These are phyloP conservation scores for Scheffersomyces parashehatae DNA, from an alignment of 1,139 yeast species.

Conservation along the genomic window DNA sequence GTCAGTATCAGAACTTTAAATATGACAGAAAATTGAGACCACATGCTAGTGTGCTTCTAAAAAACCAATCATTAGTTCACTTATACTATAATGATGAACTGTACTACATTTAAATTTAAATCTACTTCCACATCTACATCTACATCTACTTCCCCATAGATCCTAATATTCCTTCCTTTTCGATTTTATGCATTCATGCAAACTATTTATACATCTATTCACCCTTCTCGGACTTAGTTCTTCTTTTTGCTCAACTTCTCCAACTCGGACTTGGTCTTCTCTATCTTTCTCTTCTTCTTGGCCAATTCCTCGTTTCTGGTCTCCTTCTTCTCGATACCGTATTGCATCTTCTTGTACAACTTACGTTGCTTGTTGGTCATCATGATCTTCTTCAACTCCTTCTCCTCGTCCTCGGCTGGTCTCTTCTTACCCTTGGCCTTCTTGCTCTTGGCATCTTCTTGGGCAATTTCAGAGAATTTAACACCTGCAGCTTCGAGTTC, in stretches of 20 bases:
- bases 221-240: no score
- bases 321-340: slow-evolving; percentile 85
- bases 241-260: slow-evolving; percentile 34
- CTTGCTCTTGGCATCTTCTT: slow-evolving; percentile 32
- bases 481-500: slow-evolving; percentile 91
- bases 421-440: slow-evolving; percentile 33
- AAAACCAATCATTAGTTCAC: no score
- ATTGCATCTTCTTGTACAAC: slow-evolving; percentile 92
- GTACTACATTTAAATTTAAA: no score
- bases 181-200: background rate
- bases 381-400: slow-evolving; percentile 90
- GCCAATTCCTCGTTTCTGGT: slow-evolving; percentile 71
- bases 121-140: no score
- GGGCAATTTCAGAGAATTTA: slow-evolving; percentile 60
- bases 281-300: slow-evolving; percentile 77
- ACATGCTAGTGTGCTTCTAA: no score
- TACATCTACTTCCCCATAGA: no score
- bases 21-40: no score
- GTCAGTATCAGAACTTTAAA: no score
- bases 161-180: no score
- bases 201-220: background rate
- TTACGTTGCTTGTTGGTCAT: slow-evolving; percentile 96
- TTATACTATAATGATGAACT: no score
- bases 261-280: slow-evolving; percentile 63
- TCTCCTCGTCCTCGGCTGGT: slow-evolving; percentile 67